Evolutionary conservation across 768 basidiomycete species (phyloP), one percentile per base, ranked within the genome.

Genomic region (Leccinum longicurvipes): DNA sequence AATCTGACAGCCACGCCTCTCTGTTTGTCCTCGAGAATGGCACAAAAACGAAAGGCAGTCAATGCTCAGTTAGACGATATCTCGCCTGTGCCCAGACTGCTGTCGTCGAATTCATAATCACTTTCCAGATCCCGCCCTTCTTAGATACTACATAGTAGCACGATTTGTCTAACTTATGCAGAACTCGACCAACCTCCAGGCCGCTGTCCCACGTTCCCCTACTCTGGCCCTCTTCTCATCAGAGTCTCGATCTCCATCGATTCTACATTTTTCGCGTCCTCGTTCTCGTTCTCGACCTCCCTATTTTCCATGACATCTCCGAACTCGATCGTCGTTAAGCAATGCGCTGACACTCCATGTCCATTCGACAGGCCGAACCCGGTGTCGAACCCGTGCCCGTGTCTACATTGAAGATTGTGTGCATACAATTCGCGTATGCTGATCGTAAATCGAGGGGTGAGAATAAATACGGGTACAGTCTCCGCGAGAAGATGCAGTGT

Each of bases 1-100:
- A 58, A 54, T 41, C 0, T 10, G 29, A 31, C 29, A 5, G 27
- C 27, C 27, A 28, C 27, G 27, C 27, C 27, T 28, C 27, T 28
- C 8, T 28, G 4, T 28, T 4, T 9, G 27, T 28, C 27, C 27
- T 28, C 27, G 3, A 28, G 7, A 27, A 70, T 72, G 70, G 57
- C 59, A 19, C 62, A 55, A n/a, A 72, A 72, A 28, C 68, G 62
- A 60, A 64, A 66, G 15, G 68, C 61, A 29, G 58, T 14, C 31
- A 62, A 68, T 3, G 58, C 50, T 3, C 64, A 28, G 19, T 17
- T 58, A 25, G 55, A 58, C 3, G 59, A 59, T 4, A 42, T 15
- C 2, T 12, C 55, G 6, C 19, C 60, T 17, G 8, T 42, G 6
- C 54, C 36, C 8, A 56, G 56, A 47, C 57, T 53, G 25, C 51